Evolutionary conservation across 805 yeast genomes (phyloP), one percentile per base, ranked within the genome.

Genomic region (Debaryomyces tyrocola): DNA sequence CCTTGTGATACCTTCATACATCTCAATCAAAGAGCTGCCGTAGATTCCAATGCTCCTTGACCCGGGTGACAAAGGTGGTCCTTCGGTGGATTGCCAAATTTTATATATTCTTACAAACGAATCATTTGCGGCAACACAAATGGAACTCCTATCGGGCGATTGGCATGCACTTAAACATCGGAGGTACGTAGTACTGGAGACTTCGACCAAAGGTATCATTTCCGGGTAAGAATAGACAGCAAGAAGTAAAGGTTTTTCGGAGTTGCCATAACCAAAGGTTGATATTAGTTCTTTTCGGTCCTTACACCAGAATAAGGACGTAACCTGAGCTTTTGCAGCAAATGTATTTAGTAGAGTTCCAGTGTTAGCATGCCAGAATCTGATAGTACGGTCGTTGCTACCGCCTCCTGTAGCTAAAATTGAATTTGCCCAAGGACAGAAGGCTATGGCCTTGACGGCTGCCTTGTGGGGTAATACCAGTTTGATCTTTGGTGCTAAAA

Each of bases 331-430:
- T 20, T 74, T 73, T 1, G 94, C 84, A 37, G 75, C 68, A 36
- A 74, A 60, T 20, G 83, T 71, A 7, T 75, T 70, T 27, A 90
- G 66, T 27, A 88, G 62, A 0, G 95, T 85, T 0, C 97, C 96
- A 0, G 92, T 74, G 2, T 70, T 69, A 0, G 94, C 78, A 62
- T 91, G 96, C 97, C 97, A 90, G 61, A 90, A 89, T 47, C 91
- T 62, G 7, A 90, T 79, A n/a, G 77, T 77, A 42, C 91, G 70
- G 61, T 91, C 97, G 55, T 82, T 83, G 17, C 85, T 80, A 0
- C 97, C 97, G 2, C 94, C 97, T 0, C 97, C 97, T 0, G 97
- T 90, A 0, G 92, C 97, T 31, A 91, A 62, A 7, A 91, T 66
- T 2, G 85, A 75, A 11, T 81, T 81, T 15, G 89, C 77, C 97